Evolutionary conservation across 169 alveolate genomes (phyloP), one percentile per base, ranked within the genome.

Genomic region (Plasmodium reichenowi): DNA sequence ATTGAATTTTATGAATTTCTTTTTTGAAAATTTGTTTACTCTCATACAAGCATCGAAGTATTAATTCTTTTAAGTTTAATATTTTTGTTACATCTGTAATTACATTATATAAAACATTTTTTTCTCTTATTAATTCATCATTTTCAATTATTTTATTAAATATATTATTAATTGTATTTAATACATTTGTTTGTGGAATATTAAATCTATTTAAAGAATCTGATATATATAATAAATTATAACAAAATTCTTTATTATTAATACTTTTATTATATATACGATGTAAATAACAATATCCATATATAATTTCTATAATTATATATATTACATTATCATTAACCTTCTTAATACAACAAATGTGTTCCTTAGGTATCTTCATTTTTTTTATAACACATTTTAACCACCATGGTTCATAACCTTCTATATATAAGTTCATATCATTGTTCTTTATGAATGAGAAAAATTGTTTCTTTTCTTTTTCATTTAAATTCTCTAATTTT

Each of bases 401-500:
- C 90, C 90, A 80, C 90, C 90, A 80, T 0, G 90, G 90, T 54
- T 67, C 67, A 71, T 45, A 80, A 17, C 45, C 32, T n/a, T 47
- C 66, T 29, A 80, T 17, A 24, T 80, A 68, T 20, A 47, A 59
- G 20, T 67, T 80, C 90, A 80, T 67, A 72, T 80, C 90, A 48
- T 80, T 68, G 59, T 63, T 80, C 63, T 80, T 80, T 80, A 80
- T 47, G 50, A 80, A 80, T 15, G 90, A 80, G 24, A 80, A 80
- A 47, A 80, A 80, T 72, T 80, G 90, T 60, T 80, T 80, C 50
- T 80, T 71, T 68, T 80, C 90, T 9, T 71, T 80, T 80, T 80
- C 47, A 43, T 71, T 80, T 26, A 80, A 72, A 72, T 48, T 24
- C 22, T 80, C 83, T 72, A 80, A 12, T 3, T 67, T 68, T 17